A percentile compares a stretch with the other conserved stretches of the same genome.
Conservation (phyloP, 2,329 filamentous ascomycete species). For the Pseudogymnoascus sp. region DNA sequence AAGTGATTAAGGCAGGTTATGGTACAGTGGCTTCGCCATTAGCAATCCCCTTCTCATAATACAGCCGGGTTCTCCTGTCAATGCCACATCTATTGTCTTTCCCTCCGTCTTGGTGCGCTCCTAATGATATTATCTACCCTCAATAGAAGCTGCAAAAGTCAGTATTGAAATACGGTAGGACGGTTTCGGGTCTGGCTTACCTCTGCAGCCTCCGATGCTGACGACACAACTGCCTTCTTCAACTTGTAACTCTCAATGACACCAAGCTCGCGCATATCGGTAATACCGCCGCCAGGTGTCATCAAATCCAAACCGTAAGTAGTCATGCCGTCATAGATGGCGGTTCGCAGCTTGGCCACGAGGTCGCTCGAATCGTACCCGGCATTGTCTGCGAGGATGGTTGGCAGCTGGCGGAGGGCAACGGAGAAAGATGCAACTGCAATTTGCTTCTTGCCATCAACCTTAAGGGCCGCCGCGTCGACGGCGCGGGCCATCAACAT, state of each 20-base stretch:
- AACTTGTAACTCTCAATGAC: slow-evolving; percentile 98
- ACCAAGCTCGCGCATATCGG: slow-evolving; percentile 91
- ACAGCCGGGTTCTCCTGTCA: slow-evolving; percentile 21
- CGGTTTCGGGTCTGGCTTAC: slow-evolving; percentile 44
- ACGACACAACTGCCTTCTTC: slow-evolving; percentile 95
- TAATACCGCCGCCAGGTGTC: slow-evolving; percentile 83
- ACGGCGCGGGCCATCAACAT: slow-evolving; percentile 99
- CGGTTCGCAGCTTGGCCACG: slow-evolving; percentile 83
- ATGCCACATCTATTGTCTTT: slow-evolving; percentile 52
- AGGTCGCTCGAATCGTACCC: slow-evolving; percentile 93
- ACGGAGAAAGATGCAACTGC: slow-evolving; percentile 85
- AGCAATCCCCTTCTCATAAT: slow-evolving; percentile 24
- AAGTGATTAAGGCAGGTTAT: slow-evolving; percentile 29
- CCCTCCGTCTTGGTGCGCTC: slow-evolving; percentile 75
- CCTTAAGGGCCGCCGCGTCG: slow-evolving; percentile 84
- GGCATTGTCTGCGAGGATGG: slow-evolving; percentile 94
- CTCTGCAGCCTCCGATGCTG: slow-evolving; percentile 93
- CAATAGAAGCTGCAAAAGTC: slow-evolving; percentile 62
- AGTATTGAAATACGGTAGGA: slow-evolving; percentile 23
- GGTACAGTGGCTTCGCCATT: slow-evolving; percentile 23
- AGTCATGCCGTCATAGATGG: slow-evolving; percentile 89
- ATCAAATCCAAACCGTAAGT: slow-evolving; percentile 86
- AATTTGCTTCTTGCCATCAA: slow-evolving; percentile 93
- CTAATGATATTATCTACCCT: slow-evolving; percentile 98
- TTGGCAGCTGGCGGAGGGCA: slow-evolving; percentile 87